A percentile compares a stretch with the other conserved stretches of the same genome.
These are phyloP conservation scores for Colletotrichum tabaci DNA, from an alignment of 2,329 filamentous ascomycete genomes.

Conservation along the genomic window DNA sequence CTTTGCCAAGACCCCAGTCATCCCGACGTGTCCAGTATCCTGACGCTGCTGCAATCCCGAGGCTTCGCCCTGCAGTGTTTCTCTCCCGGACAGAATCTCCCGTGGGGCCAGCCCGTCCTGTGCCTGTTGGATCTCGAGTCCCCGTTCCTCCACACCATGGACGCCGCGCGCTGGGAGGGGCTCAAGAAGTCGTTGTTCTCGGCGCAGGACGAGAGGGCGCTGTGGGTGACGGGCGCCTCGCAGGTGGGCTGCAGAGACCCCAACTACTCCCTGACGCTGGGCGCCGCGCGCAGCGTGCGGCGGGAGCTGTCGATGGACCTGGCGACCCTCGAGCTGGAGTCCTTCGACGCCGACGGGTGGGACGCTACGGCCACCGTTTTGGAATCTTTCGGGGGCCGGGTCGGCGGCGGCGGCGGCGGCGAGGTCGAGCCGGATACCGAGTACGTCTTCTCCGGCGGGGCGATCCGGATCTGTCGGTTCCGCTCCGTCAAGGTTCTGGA, in stretches of 20 bases:
- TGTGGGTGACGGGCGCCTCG: constrained; percentile 52
- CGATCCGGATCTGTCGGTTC: constrained; percentile 47
- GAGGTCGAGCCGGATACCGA: constrained; percentile 48
- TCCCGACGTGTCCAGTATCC: not conserved
- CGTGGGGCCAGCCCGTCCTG: constrained; percentile 26
- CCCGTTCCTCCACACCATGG: constrained; percentile 26
- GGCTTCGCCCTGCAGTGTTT: constrained; percentile 1
- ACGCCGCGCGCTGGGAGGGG: not conserved
- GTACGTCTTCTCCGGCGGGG: constrained; percentile 49
- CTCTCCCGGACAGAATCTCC: constrained; percentile 10
- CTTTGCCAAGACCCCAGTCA: constrained; percentile 20
- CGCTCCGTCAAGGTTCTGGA: constrained; percentile 14
- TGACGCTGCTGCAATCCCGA: not conserved
- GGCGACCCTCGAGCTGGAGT: constrained; percentile 50
- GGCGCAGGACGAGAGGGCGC: constrained; percentile 39
- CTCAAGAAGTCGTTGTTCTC: constrained; percentile 27
- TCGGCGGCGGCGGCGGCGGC: not conserved
- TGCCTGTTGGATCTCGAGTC: constrained; percentile 30
- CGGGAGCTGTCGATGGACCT: constrained; percentile 48
- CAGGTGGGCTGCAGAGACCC: constrained; percentile 49
- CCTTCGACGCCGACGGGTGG: constrained; percentile 26
- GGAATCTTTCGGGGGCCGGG: constrained; percentile 5
- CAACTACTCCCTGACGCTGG: constrained; percentile 48
- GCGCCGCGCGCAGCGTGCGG: constrained; percentile 49
- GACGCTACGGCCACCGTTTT: not conserved